Conservation (phyloP, 2,329 filamentous ascomycete species). For the Parastagonospora nodorum region DNA sequence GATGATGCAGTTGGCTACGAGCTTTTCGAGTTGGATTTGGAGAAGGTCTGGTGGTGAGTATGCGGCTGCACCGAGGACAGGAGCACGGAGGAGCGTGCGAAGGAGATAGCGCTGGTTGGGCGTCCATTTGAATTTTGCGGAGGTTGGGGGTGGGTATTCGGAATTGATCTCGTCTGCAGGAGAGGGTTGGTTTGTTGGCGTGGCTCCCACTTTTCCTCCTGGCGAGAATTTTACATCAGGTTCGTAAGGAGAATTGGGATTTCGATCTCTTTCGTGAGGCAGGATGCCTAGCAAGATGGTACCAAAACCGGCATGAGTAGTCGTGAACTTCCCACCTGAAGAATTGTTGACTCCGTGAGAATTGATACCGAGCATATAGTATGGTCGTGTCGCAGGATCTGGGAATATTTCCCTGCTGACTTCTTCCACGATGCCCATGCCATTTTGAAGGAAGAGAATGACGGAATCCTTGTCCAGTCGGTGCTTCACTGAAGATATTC, state of each 20-base stretch:
- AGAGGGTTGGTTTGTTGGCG: constrained; percentile 1
- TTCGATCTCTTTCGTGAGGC: constrained; percentile 45
- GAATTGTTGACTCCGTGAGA: constrained; percentile 61
- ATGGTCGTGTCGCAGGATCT: constrained; percentile 67
- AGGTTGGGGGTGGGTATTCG: constrained; percentile 17
- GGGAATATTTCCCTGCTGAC: constrained; percentile 74
- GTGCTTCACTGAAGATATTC: constrained; percentile 68
- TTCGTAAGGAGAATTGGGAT: constrained; percentile 29
- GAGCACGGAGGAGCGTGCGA: constrained; percentile 65
- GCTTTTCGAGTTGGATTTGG: constrained; percentile 75
- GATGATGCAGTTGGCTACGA: constrained; percentile 76
- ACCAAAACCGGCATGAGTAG: constrained; percentile 64
- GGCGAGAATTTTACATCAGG: constrained; percentile 20
- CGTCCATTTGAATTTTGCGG: constrained; percentile 39
- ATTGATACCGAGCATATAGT: constrained; percentile 74
- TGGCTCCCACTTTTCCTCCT: neutral
- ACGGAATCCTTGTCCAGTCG: constrained; percentile 72
- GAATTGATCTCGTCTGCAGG: constrained; percentile 19
- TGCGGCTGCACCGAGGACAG: constrained; percentile 64
- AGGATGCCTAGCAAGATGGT: constrained; percentile 62
- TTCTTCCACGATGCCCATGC: constrained; percentile 81
- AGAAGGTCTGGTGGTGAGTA: constrained; percentile 67
- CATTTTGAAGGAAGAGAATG: constrained; percentile 78
- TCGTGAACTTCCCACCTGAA: constrained; percentile 54
- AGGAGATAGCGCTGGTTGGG: constrained; percentile 65